Conservation (phyloP, 202 grass and related monocot species). For the Saccharum hybrid region DNA sequence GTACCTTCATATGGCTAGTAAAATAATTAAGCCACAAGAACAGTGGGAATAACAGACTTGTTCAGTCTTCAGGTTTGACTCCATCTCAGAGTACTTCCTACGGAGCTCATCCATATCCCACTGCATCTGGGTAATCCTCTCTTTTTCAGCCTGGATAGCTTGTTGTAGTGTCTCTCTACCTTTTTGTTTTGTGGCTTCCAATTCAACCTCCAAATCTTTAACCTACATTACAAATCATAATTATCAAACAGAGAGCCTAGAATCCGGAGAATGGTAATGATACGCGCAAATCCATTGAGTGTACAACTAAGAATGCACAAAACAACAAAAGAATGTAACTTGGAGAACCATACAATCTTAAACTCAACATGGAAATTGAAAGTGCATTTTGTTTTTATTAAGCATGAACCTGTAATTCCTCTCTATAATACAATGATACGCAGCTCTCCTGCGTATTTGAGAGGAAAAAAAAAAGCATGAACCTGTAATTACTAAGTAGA, state of each 20-base stretch:
- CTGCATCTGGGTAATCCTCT: conserved; percentile 92
- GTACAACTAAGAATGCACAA: conserved; percentile 12
- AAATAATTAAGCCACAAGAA: conserved; percentile 20
- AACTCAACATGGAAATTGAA: conserved; percentile 37
- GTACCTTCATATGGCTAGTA: conserved; percentile 24
- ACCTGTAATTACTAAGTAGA: conserved; percentile 23
- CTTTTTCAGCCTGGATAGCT: conserved; percentile 84
- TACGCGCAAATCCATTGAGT: background rate
- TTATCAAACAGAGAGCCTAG: conserved; percentile 20
- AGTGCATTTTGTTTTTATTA: conserved; percentile 20
- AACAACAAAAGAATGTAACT: conserved; percentile 20
- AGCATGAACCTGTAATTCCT: conserved; percentile 24
- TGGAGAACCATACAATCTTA: conserved; percentile 15
- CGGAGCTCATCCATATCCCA: conserved; percentile 98
- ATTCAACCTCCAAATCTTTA: conserved; percentile 98
- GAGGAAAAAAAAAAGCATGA: background rate
- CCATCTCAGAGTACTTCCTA: conserved; percentile 89
- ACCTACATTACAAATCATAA: conserved; percentile 62
- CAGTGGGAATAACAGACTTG: conserved; percentile 58
- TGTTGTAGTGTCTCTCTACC: conserved; percentile 85
- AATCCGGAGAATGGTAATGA: conserved; percentile 35
- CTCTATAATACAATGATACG: no score
- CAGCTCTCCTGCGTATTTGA: no score
- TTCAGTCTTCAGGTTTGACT: conserved; percentile 70
- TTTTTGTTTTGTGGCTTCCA: conserved; percentile 92